Evolutionary conservation across 1,139 yeast genomes (phyloP), one percentile per base, ranked within the genome.

Genomic region (Spathaspora sp.): DNA sequence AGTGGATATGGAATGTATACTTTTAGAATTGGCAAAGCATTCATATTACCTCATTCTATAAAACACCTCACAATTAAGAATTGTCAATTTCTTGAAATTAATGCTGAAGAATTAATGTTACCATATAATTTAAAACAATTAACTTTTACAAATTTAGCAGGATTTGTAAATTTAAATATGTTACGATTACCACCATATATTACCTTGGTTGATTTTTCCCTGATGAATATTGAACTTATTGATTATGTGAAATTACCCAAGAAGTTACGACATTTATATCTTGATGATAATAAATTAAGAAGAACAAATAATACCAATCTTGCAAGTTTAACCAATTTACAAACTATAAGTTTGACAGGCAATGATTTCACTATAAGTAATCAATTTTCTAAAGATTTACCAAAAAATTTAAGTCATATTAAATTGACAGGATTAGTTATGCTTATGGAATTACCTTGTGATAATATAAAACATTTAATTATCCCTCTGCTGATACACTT

Each of bases 231-330:
- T 20, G 44, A 41, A 39, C 26, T 39, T 34, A 24, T 47, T n/a
- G 39, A 41, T 26, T 13, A 25, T n/a, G 42, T 47, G 10, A 34
- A 9, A 17, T 37, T 39, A 10, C 49, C 49, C 8, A 20, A 10
- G 4, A 33, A 37, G 13, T 42, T 47, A 17, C n/a, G 39, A 6
- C 17, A 26, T 13, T 42, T 47, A 17, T 29, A 31, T 17, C 38
- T 47, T 16, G 49, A 41, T 39, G 49, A 47, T 42, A 47, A 47
- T 37, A 40, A 39, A 42, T 26, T 47, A 23, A 25, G 26, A 37
- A 27, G 37, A 20, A 17, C 44, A 11, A 20, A 20, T 3, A 17
- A 13, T n/a, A 33, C 42, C 6, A 46, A 45, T 33, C 24, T 43
- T 13, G 24, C 17, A 4, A 38, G 37, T 18, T 38, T 44, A 15